Evolutionary conservation across 2,329 filamentous ascomycete species (phyloP), one percentile per base, ranked within the genome.

Genomic region (Volutella citrinella): DNA sequence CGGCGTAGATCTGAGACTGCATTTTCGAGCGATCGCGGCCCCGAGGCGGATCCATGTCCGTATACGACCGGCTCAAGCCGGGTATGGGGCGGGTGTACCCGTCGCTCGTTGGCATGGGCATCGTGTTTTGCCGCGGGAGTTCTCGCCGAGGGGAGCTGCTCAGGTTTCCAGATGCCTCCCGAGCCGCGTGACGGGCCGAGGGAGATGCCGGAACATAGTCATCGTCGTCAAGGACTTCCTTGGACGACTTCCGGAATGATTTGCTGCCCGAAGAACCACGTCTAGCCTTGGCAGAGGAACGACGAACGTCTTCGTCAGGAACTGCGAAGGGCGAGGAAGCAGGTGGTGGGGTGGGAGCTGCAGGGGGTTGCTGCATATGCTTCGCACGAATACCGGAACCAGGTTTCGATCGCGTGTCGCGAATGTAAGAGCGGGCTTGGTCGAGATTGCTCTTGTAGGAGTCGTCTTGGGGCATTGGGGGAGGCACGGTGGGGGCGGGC

Each of bases 11-110:
- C 38, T 68, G 64, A 6, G 64, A 19, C 7, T 65, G 57, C 45
- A 57, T 45, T 27, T 57, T 59, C 10, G 61, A 63, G 12, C 64
- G 63, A 19, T 50, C 50, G 17, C 64, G 64, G 7, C 64, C 64
- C 6, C 63, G 62, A 6, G 51, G 42, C 40, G 46, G 22, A 50
- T 52, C 30, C 53, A 66, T 0, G 63, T 67, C 30, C 63, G 46
- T 4, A 23, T 5, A 61, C 45, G 5, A 36, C 40, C 4, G 60
- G 59, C 2, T 22, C 5, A 61, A 44, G 5, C 36, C 40, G 4
- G 59, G 59, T 1, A 52, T 42, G 8, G 56, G 49, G 10, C 60
- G 57, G 18, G 38, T 12, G 32, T 56, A 58, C 3, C 19, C 45
- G 6, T 63, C 60, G 6, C n/a, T n/a, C n/a, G n/a, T n/a, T n/a